Evolutionary conservation across 495 filamentous ascomycete species (phyloP), one percentile per base, ranked within the genome.

Genomic region (Ramalina intermedia): DNA sequence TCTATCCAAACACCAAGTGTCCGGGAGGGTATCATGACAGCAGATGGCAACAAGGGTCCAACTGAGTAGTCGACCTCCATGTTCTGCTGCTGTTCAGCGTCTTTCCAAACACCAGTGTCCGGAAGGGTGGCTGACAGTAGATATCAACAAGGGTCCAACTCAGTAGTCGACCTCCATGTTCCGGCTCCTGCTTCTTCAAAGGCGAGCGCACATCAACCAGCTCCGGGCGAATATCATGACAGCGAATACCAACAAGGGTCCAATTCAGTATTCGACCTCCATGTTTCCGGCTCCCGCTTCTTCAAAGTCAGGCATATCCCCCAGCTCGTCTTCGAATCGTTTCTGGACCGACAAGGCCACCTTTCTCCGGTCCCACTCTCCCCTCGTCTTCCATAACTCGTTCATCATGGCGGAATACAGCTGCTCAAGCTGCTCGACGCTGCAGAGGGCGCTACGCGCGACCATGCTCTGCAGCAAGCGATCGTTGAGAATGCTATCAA

Each of bases 381-480:
- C 72, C 37, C 85, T 75, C 48, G 69, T 72, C 49, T 70, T 74
- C 91, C 91, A 98, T 13, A 96, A 69, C 38, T 77, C 75, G 51
- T 88, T 81, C 90, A 96, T 96, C 57, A 95, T 65, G 48, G 77
- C 79, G n/a, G 88, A 79, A 60, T 87, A 85, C 60, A 94, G 78
- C 62, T 95, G 89, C 67, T 96, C 90, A 26, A 98, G 71, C 61
- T 98, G 93, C 65, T 96, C 91, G 37, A 98, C 80, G 2, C 78
- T 83, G 65, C 79, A 88, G 0, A 88, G 88, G 38, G 81, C 82
- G 7, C 84, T 85, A 27, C 73, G 71, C 14, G 74, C 61, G 1
- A 78, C 75, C 18, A 94, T 63, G 24, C 72, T 61, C 0, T 68
- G 55, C 45, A 83, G 71, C 33, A 94, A 70, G 13, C 68, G 56